Conservation (phyloP, 257 asterid species). For the Osmanthus fragrans region DNA sequence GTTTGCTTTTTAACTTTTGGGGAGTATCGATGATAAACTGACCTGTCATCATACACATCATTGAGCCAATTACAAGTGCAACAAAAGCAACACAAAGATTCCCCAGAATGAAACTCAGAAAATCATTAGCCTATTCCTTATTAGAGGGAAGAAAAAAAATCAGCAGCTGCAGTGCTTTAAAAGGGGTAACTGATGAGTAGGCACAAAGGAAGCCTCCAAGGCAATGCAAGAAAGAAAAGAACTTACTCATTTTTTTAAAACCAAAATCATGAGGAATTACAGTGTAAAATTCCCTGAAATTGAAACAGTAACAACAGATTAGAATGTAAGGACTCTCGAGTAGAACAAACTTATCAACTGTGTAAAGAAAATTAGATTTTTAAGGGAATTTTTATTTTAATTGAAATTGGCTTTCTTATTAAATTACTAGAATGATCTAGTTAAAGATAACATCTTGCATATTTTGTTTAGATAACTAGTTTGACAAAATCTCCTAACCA, state of each 20-base stretch:
- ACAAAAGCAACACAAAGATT: conserved; percentile 10
- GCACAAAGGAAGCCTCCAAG: not conserved
- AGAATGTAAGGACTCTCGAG: not conserved
- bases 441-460: too few relatives aligned
- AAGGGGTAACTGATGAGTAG: conserved; percentile 2
- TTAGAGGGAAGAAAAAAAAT: not conserved
- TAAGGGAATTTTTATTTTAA: too few relatives aligned
- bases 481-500: too few relatives aligned
- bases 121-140: not conserved
- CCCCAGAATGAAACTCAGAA: not conserved
- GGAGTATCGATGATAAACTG: conserved; percentile 87
- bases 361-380: too few relatives aligned
- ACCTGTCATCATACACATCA: conserved; percentile 51
- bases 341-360: not conserved
- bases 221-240: conserved; percentile 29
- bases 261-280: conserved; percentile 97
- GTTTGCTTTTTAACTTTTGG: conserved; percentile 76
- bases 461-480: too few relatives aligned
- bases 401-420: too few relatives aligned
- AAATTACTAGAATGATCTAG: too few relatives aligned
- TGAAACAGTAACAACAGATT: conserved; percentile 23
- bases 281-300: conserved; percentile 88
- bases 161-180: not conserved
- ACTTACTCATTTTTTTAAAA: conserved; percentile 73
- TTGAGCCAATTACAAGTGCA: conserved; percentile 21